These are phyloP conservation scores for Metarhizium robertsii DNA, from an alignment of 2,329 filamentous ascomycete genomes.

Conservation along the genomic window DNA sequence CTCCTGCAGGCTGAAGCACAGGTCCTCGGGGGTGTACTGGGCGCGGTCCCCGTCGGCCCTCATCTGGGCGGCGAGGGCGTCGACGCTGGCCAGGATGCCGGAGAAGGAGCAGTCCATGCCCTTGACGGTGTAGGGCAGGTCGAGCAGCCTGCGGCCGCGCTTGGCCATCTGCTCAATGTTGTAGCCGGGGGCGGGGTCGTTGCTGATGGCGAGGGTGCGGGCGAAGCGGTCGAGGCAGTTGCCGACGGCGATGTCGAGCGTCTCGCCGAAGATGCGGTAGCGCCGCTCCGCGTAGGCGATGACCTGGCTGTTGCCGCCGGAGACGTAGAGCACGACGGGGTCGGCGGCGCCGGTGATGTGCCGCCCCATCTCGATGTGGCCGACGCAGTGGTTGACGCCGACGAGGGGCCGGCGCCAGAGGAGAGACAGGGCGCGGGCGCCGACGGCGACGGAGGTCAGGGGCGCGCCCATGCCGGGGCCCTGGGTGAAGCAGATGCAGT, in stretches of 20 bases:
- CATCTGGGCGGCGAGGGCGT: slow-evolving; percentile 67
- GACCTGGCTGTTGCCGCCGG: slow-evolving; percentile 93
- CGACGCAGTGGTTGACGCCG: slow-evolving; percentile 95
- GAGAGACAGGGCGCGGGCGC: slow-evolving; percentile 69
- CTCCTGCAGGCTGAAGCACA: slow-evolving; percentile 93
- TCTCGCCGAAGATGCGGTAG: slow-evolving; percentile 97
- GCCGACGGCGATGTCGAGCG: slow-evolving; percentile 92
- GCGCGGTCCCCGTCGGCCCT: slow-evolving; percentile 37
- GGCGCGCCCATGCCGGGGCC: slow-evolving; percentile 96
- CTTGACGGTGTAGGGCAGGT: slow-evolving; percentile 92
- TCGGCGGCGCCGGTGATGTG: slow-evolving; percentile 84
- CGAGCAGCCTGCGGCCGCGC: slow-evolving; percentile 64
- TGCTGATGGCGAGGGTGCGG: slow-evolving; percentile 80
- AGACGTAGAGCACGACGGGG: slow-evolving; percentile 92
- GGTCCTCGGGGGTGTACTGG: slow-evolving; percentile 67
- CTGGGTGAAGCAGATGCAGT: slow-evolving; percentile 92
- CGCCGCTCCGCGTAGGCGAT: slow-evolving; percentile 92
- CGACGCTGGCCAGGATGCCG: slow-evolving; percentile 77
- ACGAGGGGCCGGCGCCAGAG: slow-evolving; percentile 86
- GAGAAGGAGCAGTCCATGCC: slow-evolving; percentile 98
- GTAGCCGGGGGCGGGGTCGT: slow-evolving; percentile 93
- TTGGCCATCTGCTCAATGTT: slow-evolving; percentile 93
- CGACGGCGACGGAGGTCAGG: slow-evolving; percentile 76
- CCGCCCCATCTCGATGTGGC: slow-evolving; percentile 97
- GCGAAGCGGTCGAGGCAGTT: slow-evolving; percentile 97